A percentile compares a stretch with the other conserved stretches of the same genome.
phyloP scores from a whole-genome alignment of 2,329 filamentous ascomycete species.

The Cytospora piceae region DNA sequence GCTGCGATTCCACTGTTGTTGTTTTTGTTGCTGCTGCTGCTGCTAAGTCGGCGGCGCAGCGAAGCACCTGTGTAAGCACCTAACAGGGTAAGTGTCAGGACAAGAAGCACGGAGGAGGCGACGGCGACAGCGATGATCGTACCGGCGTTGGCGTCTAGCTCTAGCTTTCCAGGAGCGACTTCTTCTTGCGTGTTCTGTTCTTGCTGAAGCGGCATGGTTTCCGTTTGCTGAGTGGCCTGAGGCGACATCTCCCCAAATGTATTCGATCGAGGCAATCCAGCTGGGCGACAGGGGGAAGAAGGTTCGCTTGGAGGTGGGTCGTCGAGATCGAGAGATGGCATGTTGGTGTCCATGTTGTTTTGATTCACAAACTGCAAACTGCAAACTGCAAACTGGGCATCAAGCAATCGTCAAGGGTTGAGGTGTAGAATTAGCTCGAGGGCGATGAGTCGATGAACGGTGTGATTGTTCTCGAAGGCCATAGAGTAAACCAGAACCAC shows the following conservation, averaged over 20 bases:
- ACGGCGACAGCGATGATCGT: conserved; percentile 3
- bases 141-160: neutral
- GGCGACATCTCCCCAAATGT: neutral
- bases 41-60: neutral
- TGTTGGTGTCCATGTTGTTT: conserved; percentile 8
- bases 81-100: conserved; percentile 9
- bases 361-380: neutral
- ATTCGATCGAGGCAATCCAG: neutral
- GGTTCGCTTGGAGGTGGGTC: neutral
- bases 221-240: neutral
- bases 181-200: neutral
- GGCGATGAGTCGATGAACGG: neutral
- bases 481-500: neutral
- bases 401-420: neutral
- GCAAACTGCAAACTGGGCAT: conserved; percentile 6
- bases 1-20: neutral
- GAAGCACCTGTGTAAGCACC: conserved; percentile 9
- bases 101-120: neutral
- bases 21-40: neutral
- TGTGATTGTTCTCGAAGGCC: neutral
- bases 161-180: neutral
- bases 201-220: neutral
- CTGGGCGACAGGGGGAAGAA: neutral
- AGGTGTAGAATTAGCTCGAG: neutral
- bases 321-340: neutral